Percentiles rank a stretch among this genome's conserved stretches.
These are phyloP conservation scores for Boletus edulis DNA, from an alignment of 768 basidiomycete genomes.

Conservation along the genomic window DNA sequence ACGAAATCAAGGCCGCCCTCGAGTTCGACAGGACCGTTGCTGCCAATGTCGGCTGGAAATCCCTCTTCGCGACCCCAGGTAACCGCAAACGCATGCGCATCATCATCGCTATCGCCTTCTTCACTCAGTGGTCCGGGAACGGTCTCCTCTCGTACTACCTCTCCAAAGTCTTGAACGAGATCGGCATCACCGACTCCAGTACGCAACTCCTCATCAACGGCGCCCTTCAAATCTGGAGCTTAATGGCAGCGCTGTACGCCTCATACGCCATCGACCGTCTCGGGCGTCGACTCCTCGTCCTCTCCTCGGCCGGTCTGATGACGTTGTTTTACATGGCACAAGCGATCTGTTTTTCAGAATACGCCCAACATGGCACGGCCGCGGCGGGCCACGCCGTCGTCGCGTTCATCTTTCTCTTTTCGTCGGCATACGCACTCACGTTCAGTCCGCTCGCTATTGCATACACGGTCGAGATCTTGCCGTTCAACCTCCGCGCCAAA, in stretches of 20 bases:
- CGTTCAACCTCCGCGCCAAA: constrained; percentile 75
- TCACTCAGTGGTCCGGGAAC: constrained; percentile 78
- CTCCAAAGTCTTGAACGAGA: constrained; percentile 59
- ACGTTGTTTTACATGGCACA: constrained; percentile 63
- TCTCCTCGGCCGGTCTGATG: constrained; percentile 59
- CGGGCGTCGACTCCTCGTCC: constrained; percentile 66
- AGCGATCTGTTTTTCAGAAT: constrained; percentile 63
- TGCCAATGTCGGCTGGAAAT: constrained; percentile 63
- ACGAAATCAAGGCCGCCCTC: constrained; percentile 81
- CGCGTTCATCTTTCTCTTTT: constrained; percentile 58
- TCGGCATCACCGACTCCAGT: constrained; percentile 53
- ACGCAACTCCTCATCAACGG: constrained; percentile 65
- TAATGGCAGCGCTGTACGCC: constrained; percentile 13
- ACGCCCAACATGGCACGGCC: constrained; percentile 38
- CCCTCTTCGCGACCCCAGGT: constrained; percentile 62
- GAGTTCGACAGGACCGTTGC: constrained; percentile 61
- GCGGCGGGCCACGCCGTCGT: constrained; percentile 49
- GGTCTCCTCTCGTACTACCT: constrained; percentile 76
- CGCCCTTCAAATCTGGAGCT: constrained; percentile 47
- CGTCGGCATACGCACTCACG: constrained; percentile 59
- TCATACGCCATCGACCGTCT: constrained; percentile 48
- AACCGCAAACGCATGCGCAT: constrained; percentile 69
- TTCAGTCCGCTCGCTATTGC: constrained; percentile 70
- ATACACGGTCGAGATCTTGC: constrained; percentile 75
- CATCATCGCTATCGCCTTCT: constrained; percentile 63